Evolutionary conservation across 208 protist species (phyloP).

Genomic region (Acanthamoeba triangularis): DNA sequence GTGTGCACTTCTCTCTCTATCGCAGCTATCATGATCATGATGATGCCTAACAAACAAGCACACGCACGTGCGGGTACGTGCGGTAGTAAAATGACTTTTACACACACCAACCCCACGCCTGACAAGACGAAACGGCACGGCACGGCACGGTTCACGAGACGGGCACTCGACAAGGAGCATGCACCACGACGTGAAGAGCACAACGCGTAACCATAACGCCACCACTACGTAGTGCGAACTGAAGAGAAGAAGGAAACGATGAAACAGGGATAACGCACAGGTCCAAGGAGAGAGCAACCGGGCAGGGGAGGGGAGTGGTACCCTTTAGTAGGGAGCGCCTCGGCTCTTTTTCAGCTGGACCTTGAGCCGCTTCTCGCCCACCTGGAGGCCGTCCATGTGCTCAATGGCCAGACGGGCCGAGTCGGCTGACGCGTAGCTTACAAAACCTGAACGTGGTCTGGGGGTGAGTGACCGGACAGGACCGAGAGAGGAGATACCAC

Average conservation of each 20-base stretch:
- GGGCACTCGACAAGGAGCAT: constrained; percentile 3
- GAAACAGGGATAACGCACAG: neutral
- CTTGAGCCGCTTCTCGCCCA: constrained; percentile 87
- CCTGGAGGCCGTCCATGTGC: constrained; percentile 86
- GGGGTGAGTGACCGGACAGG: neutral
- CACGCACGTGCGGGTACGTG: neutral
- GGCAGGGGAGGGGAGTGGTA: neutral
- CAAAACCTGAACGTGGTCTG: constrained; percentile 78
- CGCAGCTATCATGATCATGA: no score
- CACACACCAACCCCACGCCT: neutral
- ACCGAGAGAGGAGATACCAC: neutral
- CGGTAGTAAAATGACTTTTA: neutral
- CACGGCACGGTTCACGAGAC: neutral
- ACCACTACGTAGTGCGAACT: neutral
- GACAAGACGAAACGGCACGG: neutral
- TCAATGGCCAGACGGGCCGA: constrained; percentile 83
- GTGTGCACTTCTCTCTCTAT: no score
- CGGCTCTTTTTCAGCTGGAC: constrained; percentile 82
- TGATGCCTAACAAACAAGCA: no score
- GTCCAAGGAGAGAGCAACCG: neutral
- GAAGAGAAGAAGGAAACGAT: neutral
- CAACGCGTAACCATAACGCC: neutral
- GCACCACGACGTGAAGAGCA: neutral
- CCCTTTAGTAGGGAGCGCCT: constrained; percentile 54
- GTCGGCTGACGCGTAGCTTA: constrained; percentile 83